Evolutionary conservation across 331 rosid genomes (phyloP), one percentile per base, ranked within the genome.

Genomic region (Rhamnella rubrinervis): DNA sequence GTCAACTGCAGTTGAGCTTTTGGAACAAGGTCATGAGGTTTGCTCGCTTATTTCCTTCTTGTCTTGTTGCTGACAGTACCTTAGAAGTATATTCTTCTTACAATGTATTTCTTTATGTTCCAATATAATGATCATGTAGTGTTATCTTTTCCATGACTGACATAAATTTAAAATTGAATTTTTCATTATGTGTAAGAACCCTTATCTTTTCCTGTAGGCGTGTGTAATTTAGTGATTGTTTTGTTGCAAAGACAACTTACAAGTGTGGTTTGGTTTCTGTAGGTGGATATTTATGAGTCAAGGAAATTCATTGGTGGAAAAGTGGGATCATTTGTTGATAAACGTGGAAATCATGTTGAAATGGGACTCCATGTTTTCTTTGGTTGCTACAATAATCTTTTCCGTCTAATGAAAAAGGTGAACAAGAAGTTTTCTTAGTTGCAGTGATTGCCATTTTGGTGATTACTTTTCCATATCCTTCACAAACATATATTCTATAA

Each of bases 21-120:
- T 95, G 91, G 95, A 95, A 82, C 97, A 89, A 84, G 97, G 97
- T 16, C 98, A 95, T n/a, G 97, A 95, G 98, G 98, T 95, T 79
- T 67, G 26, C 71, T 81, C 70, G 26, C 67, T 26, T 72, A 40
- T 35, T 31, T 31, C 35, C 17, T 46, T 6, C 25, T 44, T 25
- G 47, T 47, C 14, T 44, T 21, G 14, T 26, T 44, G 35, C 19
- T 21, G n/a, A 14, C 59, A 50, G 8, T 39, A 53, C 66, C 21
- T 44, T 50, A 63, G 39, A 52, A n/a, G 35, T 57, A 39, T 58
- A 17, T 31, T 56, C 37, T 65, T 19, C 52, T 6, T 65, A 37
- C 51, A 9, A 12, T 73, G 50, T 31, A 70, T 40, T 65, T 50
- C 3, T 46, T 28, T 65, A 50, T 65, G 25, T 50, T 18, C 37